Evolutionary conservation across 768 basidiomycete species (phyloP), one percentile per base, ranked within the genome.

Genomic region (Lactifluus echinatus): DNA sequence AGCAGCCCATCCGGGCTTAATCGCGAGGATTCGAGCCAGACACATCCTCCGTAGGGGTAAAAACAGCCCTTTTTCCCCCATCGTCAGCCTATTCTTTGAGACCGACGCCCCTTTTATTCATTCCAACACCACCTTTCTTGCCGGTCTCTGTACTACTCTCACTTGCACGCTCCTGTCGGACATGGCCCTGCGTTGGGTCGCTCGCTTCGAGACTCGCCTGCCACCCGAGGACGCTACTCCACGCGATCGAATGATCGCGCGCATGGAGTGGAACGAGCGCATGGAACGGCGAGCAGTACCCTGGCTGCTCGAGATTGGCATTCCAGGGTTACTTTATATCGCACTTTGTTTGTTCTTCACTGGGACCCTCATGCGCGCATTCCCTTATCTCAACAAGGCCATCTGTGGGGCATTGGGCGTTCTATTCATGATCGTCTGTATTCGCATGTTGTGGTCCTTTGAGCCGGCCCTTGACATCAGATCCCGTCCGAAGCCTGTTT

Each of bases 31-130:
- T 8, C 56, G 56, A n/a, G 50, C 56, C 24, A 44, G 50, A 46
- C 56, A 57, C 36, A 24, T 45, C 40, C 17, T 21, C 28, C 56
- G 56, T 26, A 23, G n/a, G 14, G 56, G 56, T 11, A 57, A 8
- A 31, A 17, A 47, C 5, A 46, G 26, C 5, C 43, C 56, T 0
- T 57, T 57, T 21, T 57, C 56, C 26, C 56, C 56, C 1, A 57
- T 57, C 43, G 15, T 57, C 56, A 51, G 56, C 56, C 56, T 57
- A 24, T 51, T 57, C 34, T 57, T 57, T 28, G 56, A 57, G 43
- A 19, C 19, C 0, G 43, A 39, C 6, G 56, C 56, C 1, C 56
- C 56, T 21, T 57, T 39, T 39, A 2, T 57, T 15, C 43, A 50
- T 19, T 44, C 56, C 11, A 57, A 57, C 36, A 46, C 43, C 42